These are phyloP conservation scores for Lentithecium fluviatile DNA, from an alignment of 495 filamentous ascomycete species.

Conservation along the genomic window DNA sequence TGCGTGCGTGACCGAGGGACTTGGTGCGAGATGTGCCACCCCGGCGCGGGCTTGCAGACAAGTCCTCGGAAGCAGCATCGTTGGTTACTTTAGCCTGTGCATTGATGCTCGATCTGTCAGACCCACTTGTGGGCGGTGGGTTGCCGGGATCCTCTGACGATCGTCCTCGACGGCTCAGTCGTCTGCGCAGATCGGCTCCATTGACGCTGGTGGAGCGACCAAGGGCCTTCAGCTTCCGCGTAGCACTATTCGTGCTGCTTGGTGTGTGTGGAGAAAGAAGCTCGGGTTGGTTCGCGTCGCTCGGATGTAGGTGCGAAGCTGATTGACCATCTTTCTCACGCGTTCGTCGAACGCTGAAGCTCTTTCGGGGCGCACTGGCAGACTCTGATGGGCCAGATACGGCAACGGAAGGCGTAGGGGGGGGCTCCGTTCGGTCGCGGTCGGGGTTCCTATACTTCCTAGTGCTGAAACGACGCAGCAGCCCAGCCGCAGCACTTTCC, in stretches of 20 bases:
- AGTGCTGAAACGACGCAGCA: conserved; percentile 89
- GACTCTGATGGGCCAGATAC: conserved; percentile 71
- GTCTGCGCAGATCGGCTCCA: conserved; percentile 70
- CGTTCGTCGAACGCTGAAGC: conserved; percentile 74
- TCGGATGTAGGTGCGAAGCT: conserved; percentile 55
- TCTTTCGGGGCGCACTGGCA: conserved; percentile 64
- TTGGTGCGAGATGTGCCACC: conserved; percentile 71
- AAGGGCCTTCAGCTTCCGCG: conserved; percentile 62
- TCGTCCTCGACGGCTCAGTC: conserved; percentile 58
- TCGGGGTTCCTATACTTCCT: conserved; percentile 63
- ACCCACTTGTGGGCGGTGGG: conserved; percentile 71
- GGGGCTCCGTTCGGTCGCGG: conserved; percentile 56
- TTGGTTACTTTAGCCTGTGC: conserved; percentile 40
- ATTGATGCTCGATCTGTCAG: conserved; percentile 62
- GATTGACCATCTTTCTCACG: conserved; percentile 61
- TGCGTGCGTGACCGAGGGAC: conserved; percentile 83
- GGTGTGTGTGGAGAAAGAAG: conserved; percentile 72
- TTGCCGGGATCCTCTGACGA: conserved; percentile 58
- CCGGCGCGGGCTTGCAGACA: conserved; percentile 48
- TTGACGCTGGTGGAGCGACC: conserved; percentile 84
- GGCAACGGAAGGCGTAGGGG: conserved; percentile 66
- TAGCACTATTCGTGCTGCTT: conserved; percentile 54
- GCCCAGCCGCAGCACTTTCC: conserved; percentile 81
- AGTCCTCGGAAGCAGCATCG: conserved; percentile 48
- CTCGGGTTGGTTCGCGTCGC: conserved; percentile 66